Percentiles rank a stretch among this genome's conserved stretches.
phyloP scores from a whole-genome alignment of 148 eudicot genomes.

The Heliosperma pusillum region DNA sequence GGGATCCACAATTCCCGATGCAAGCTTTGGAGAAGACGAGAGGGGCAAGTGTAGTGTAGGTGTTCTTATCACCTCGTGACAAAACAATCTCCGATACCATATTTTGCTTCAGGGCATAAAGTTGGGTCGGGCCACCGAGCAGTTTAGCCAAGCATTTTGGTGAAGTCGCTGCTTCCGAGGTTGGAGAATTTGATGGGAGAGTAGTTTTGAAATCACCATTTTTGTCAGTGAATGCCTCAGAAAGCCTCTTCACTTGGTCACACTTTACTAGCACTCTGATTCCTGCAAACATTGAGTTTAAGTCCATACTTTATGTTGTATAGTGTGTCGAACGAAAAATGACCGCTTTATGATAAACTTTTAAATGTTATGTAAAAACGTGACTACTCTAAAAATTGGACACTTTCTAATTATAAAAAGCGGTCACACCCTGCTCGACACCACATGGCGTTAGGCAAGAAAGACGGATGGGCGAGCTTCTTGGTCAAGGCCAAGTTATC shows the following conservation, averaged over 20 bases:
- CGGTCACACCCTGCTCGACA: no score
- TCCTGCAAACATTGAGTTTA: background rate
- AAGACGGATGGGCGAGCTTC: no score
- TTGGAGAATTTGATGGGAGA: background rate
- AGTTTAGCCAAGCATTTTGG: background rate
- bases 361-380: no score
- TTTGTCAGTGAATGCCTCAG: background rate
- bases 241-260: background rate
- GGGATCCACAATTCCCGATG: conserved; percentile 33
- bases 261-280: background rate
- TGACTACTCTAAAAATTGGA: no score
- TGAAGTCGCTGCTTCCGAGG: background rate
- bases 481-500: no score
- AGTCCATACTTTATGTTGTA: no score
- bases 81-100: conserved; percentile 5
- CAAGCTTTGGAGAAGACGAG: conserved; percentile 56
- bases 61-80: conserved; percentile 16
- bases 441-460: no score
- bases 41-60: conserved; percentile 40
- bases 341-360: no score
- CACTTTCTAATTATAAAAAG: no score
- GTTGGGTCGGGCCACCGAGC: background rate
- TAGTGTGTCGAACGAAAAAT: no score
- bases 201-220: background rate
- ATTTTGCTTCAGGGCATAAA: background rate